Conservation (phyloP, 2,329 filamentous ascomycete genomes). For the Akanthomyces muscarius region DNA sequence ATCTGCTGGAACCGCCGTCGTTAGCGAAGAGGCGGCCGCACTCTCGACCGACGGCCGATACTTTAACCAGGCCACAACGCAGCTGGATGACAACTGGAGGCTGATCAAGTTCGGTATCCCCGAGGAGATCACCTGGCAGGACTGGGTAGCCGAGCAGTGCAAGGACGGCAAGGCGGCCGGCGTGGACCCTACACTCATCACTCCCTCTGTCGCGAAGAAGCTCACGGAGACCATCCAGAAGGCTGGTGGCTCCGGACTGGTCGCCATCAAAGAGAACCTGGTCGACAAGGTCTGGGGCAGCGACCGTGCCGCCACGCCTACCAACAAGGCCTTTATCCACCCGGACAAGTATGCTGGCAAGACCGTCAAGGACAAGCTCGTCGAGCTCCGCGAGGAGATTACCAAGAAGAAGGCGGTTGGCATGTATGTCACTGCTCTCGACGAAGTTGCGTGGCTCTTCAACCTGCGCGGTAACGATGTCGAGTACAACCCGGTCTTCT, state of each 20-base stretch:
- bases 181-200: slow-evolving; percentile 84
- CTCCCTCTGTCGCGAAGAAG: slow-evolving; percentile 60
- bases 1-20: slow-evolving; percentile 87
- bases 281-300: slow-evolving; percentile 86
- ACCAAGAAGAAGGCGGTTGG: slow-evolving; percentile 84
- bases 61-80: slow-evolving; percentile 91
- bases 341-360: slow-evolving; percentile 75
- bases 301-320: slow-evolving; percentile 68
- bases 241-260: slow-evolving; percentile 72
- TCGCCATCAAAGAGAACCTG: slow-evolving; percentile 75
- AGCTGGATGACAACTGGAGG: slow-evolving; percentile 87
- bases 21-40: slow-evolving; percentile 81
- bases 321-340: slow-evolving; percentile 70
- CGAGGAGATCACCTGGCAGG: slow-evolving; percentile 94
- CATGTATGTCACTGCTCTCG: slow-evolving; percentile 89
- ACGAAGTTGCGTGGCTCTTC: slow-evolving; percentile 98
- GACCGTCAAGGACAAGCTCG: slow-evolving; percentile 74
- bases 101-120: slow-evolving; percentile 90
- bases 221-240: slow-evolving; percentile 83
- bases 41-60: slow-evolving; percentile 94
- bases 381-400: slow-evolving; percentile 83
- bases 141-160: slow-evolving; percentile 88
- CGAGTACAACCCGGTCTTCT: slow-evolving; percentile 97
- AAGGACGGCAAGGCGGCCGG: slow-evolving; percentile 82
- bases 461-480: slow-evolving; percentile 94